Conservation (phyloP, 306 rosid genomes). For the Hylodesmum podocarpum region DNA sequence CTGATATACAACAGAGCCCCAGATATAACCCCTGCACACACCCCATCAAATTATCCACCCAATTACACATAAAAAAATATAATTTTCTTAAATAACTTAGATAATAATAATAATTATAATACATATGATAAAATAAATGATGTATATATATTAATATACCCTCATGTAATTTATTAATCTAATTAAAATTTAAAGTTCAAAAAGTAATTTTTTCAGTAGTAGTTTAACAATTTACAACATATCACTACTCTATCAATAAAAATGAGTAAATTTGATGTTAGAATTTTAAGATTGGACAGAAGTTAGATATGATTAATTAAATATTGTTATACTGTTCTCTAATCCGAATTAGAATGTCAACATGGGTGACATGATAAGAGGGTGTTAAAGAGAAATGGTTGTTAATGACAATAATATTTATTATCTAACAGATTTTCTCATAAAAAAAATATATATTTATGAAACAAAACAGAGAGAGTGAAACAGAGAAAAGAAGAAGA, state of each 20-base stretch:
- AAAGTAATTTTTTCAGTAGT: background rate
- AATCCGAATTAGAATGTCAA: background rate
- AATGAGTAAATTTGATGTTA: background rate
- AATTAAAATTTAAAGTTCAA: background rate
- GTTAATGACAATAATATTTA: too few relatives aligned
- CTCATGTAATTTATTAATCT: background rate
- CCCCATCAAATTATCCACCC: background rate
- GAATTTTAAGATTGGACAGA: too few relatives aligned
- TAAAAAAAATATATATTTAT: too few relatives aligned
- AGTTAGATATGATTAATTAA: too few relatives aligned
- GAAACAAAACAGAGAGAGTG: background rate
- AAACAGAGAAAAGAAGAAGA: background rate
- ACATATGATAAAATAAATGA: background rate
- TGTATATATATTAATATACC: background rate
- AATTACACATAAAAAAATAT: background rate
- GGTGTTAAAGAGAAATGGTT: background rate
- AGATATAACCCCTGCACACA: constrained; percentile 60
- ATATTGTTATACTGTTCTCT: too few relatives aligned
- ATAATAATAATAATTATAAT: background rate
- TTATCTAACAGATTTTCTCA: too few relatives aligned
- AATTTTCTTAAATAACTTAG: background rate
- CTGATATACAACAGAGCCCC: constrained; percentile 70
- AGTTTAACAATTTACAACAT: background rate
- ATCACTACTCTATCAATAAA: background rate
- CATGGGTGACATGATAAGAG: background rate